phyloP scores from a whole-genome alignment of 2,329 filamentous ascomycete genomes.

The Paecilomyces formosus region DNA sequence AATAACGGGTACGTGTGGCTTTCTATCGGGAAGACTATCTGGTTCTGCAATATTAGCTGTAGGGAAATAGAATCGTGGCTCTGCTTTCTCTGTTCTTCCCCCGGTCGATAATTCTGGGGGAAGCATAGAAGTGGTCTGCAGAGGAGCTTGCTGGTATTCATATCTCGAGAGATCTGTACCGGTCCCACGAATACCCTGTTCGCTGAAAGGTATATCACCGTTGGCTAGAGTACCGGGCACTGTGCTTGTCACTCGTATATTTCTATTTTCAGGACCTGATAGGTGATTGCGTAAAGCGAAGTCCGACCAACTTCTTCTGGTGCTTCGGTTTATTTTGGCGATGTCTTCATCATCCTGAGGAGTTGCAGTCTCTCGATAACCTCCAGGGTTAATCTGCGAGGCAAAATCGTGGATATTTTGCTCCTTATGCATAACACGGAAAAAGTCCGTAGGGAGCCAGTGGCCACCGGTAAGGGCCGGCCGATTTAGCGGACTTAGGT shows the following conservation, averaged over 20 bases:
- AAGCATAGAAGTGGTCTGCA: constrained; percentile 9
- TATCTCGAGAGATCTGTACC: constrained; percentile 18
- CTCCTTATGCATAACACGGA: constrained; percentile 10
- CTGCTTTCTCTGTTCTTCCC: constrained; percentile 5
- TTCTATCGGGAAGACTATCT: constrained; percentile 11
- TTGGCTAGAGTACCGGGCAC: background rate
- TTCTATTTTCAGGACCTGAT: too few relatives aligned
- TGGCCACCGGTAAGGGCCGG: constrained; percentile 25
- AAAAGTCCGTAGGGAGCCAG: constrained; percentile 28
- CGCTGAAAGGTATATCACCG: constrained; percentile 14
- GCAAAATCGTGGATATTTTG: constrained; percentile 7
- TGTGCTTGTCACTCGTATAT: too few relatives aligned
- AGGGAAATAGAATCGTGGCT: constrained; percentile 18
- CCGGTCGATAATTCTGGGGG: constrained; percentile 5
- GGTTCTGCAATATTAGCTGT: constrained; percentile 8
- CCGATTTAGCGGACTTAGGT: constrained; percentile 18
- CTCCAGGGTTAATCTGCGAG: constrained; percentile 12
- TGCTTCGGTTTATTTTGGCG: too few relatives aligned
- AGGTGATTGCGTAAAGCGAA: too few relatives aligned
- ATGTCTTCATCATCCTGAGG: too few relatives aligned
- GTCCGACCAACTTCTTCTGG: too few relatives aligned
- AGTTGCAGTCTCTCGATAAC: constrained; percentile 10
- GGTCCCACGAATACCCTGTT: constrained; percentile 21
- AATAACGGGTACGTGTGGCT: constrained; percentile 10
- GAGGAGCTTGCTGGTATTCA: constrained; percentile 13